Conservation (phyloP, 2,329 filamentous ascomycete genomes). For the Verticillium alfalfae region DNA sequence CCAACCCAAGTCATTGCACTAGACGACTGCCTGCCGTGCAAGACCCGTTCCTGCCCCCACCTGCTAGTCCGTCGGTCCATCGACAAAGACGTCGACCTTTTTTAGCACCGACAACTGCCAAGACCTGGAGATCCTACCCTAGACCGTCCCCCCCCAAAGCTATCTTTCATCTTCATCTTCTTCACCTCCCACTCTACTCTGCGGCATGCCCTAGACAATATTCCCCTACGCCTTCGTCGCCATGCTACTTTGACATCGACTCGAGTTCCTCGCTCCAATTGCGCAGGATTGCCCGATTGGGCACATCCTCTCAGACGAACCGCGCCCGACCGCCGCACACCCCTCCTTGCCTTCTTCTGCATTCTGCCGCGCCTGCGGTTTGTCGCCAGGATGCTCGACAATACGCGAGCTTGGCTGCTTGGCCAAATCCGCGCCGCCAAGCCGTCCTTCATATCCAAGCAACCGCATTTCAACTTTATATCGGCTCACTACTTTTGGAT, state of each 20-base stretch:
- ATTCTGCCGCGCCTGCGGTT: neutral
- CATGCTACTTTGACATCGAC: neutral
- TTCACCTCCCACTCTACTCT: neutral
- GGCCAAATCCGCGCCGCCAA: constrained; percentile 42
- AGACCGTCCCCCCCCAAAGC: neutral
- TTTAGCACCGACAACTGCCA: neutral
- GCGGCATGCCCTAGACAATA: neutral
- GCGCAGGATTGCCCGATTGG: neutral
- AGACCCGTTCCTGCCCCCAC: neutral
- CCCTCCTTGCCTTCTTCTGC: neutral
- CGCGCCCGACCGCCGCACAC: neutral
- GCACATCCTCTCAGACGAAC: neutral
- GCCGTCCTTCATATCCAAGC: constrained; percentile 52
- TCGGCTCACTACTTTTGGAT: constrained; percentile 81
- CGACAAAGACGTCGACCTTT: neutral
- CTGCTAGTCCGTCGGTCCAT: neutral
- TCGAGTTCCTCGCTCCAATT: neutral
- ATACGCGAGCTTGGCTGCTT: constrained; percentile 8
- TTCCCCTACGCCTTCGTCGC: neutral
- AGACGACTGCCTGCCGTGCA: too few species aligned
- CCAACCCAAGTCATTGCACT: neutral
- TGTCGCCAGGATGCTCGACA: neutral
- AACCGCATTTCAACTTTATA: constrained; percentile 75
- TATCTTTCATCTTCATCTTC: neutral
- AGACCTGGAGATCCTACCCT: neutral